Evolutionary conservation across 306 rosid species (phyloP), one percentile per base, ranked within the genome.

Genomic region (Adenanthera pavonina): DNA sequence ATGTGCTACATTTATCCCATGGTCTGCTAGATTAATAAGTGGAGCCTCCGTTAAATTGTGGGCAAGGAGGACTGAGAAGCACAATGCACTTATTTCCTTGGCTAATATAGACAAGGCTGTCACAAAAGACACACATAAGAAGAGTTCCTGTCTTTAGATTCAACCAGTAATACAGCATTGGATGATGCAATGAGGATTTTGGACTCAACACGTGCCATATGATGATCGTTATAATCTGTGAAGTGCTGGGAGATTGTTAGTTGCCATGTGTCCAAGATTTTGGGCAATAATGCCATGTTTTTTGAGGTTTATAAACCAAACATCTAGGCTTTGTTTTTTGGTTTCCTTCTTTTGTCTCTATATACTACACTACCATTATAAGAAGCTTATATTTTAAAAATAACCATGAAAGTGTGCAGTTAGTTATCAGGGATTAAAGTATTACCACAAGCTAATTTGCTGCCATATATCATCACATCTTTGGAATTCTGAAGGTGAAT

Each of bases 401-500:
- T 19, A 35, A 69, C 43, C 41, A 75, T 36, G 33, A 10, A 79
- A 81, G 59, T 56, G 19, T 59, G 74, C 14, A 74, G 74, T 25
- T 49, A 82, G 40, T 84, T 16, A 75, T 17, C 3, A 5, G 10
- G 36, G 64, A 57, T 62, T 73, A 53, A 85, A 84, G 61, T 81
- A 25, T 83, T 95, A 95, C 99, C 99, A 10, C 99, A 95, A 35
- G 93, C 94, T 59, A 95, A 84, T 69, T 51, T 81, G 81, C 86
- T 82, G 89, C 86, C 77, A 68, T 93, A 85, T 84, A 95, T 95
- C 73, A 93, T 83, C 30, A 92, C 99, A 69, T 91, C 89, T 79
- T 80, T 88, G 86, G 99, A 93, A 86, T 93, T 89, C 87, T 95
- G 99, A 16, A 95, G 91, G 86, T 95, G 99, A 86, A 95, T 93